Base-by-base conservation (phyloP, 257 asterid species). In the Solanum rostratum region DNA sequence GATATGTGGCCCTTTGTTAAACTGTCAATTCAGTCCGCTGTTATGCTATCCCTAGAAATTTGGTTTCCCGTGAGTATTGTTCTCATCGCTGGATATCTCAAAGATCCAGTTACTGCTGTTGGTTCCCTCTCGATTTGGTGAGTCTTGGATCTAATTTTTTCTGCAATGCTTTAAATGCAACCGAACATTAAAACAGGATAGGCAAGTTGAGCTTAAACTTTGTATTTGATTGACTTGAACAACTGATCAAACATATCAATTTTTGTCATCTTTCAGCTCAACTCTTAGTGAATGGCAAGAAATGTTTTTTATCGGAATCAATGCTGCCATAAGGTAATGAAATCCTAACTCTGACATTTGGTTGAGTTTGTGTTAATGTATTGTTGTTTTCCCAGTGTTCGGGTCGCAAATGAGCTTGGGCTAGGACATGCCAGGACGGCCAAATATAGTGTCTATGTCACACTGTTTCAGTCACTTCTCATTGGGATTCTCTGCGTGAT, bases 121-220 rank as follows among this genome's bases (percentile, higher is more conserved):
- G 98, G 98, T 37, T 91, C 98, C 79, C 94, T 95, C 60, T 91
- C 95, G 27, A 95, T 94, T 68, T 95, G 98, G 98, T 95, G 70
- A 88, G 98, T n/a, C n/a, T n/a, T n/a, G n/a, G n/a, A n/a, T n/a
- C n/a, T n/a, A n/a, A n/a, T n/a, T n/a, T n/a, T n/a, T n/a, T n/a
- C n/a, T n/a, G n/a, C n/a, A n/a, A n/a, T n/a, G n/a, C n/a, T n/a
- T n/a, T n/a, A n/a, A n/a, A n/a, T n/a, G n/a, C n/a, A n/a, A n/a
- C n/a, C n/a, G n/a, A n/a, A n/a, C n/a, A n/a, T n/a, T n/a, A n/a
- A n/a, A n/a, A n/a, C n/a, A n/a, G n/a, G n/a, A n/a, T n/a, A n/a
- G n/a, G n/a, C n/a, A n/a, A n/a, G n/a, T n/a, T n/a, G n/a, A n/a
- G n/a, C n/a, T n/a, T n/a, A n/a, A n/a, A n/a, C n/a, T n/a, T n/a